Evolutionary conservation across 2,329 filamentous ascomycete genomes (phyloP).

Genomic region (Calcarisporium arbuscula): DNA sequence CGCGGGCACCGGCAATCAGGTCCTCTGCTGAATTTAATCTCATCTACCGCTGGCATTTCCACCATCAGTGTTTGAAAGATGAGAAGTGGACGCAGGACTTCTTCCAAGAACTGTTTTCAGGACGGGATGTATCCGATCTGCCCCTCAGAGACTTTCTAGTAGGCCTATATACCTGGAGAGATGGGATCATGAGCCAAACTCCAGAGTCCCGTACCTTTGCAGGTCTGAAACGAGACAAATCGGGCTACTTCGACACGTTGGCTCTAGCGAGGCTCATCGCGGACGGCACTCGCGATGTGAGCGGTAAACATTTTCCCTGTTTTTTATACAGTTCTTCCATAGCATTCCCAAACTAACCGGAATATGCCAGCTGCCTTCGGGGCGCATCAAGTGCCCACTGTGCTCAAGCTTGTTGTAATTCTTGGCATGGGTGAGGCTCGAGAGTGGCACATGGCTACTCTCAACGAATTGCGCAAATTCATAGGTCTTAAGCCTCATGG

Average conservation of each 20-base stretch:
- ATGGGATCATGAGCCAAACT: too few relatives aligned
- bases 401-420: slow-evolving; percentile 55
- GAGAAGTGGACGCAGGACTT: slow-evolving; percentile 55
- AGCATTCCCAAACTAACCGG: slow-evolving; percentile 26
- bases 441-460: slow-evolving; percentile 52
- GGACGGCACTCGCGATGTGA: too few relatives aligned
- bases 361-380: slow-evolving; percentile 54
- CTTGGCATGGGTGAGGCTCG: slow-evolving; percentile 57
- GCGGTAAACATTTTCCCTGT: too few relatives aligned
- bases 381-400: slow-evolving; percentile 50
- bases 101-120: slow-evolving; percentile 39
- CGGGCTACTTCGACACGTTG: too few relatives aligned
- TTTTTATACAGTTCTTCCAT: too few relatives aligned
- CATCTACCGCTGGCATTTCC: slow-evolving; percentile 60
- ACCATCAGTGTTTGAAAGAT: slow-evolving; percentile 57
- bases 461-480: slow-evolving; percentile 61
- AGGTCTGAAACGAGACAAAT: too few relatives aligned
- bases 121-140: slow-evolving; percentile 21
- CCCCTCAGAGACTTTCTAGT: too few relatives aligned
- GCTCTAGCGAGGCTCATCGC: too few relatives aligned
- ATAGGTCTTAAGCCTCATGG: slow-evolving; percentile 52
- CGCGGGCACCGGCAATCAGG: slow-evolving; percentile 59
- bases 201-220: too few relatives aligned
- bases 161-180: too few relatives aligned
- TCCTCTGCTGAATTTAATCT: slow-evolving; percentile 64